Percentiles rank a stretch among this genome's conserved stretches.
Conservation (phyloP, 2,329 filamentous ascomycete species). For the Ilyonectria sp. region DNA sequence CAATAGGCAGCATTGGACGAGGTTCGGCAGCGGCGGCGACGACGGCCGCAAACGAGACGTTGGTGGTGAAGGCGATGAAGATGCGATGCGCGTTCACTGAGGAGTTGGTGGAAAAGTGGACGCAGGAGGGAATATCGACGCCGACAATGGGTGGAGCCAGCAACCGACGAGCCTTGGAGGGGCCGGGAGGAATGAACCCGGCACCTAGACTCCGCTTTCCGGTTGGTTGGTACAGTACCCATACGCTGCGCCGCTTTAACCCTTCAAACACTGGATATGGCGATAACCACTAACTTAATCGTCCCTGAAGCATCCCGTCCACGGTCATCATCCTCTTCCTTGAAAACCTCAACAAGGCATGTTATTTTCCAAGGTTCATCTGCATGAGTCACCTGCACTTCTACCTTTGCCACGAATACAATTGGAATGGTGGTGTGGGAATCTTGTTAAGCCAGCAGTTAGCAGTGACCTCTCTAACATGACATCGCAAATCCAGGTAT, state of each 20-base stretch:
- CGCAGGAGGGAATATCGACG: conserved; percentile 28
- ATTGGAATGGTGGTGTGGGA: too few species aligned
- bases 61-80: not conserved
- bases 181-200: conserved; percentile 18
- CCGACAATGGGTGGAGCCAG: conserved; percentile 9
- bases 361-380: too few species aligned
- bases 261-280: too few species aligned
- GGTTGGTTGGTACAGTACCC: not conserved
- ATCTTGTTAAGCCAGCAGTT: too few species aligned
- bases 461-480: too few species aligned
- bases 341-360: too few species aligned
- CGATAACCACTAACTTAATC: too few species aligned
- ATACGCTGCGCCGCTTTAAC: not conserved
- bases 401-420: too few species aligned
- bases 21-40: conserved; percentile 11
- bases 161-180: conserved; percentile 25
- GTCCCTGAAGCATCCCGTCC: too few species aligned
- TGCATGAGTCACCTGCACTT: too few species aligned
- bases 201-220: conserved; percentile 11
- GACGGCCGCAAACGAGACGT: conserved; percentile 18
- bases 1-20: conserved; percentile 35
- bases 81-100: not conserved
- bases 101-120: conserved; percentile 1
- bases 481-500: too few species aligned
- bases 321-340: too few species aligned